Evolutionary conservation across 2,329 filamentous ascomycete genomes (phyloP).

Genomic region (Sclerotinia nivalis): DNA sequence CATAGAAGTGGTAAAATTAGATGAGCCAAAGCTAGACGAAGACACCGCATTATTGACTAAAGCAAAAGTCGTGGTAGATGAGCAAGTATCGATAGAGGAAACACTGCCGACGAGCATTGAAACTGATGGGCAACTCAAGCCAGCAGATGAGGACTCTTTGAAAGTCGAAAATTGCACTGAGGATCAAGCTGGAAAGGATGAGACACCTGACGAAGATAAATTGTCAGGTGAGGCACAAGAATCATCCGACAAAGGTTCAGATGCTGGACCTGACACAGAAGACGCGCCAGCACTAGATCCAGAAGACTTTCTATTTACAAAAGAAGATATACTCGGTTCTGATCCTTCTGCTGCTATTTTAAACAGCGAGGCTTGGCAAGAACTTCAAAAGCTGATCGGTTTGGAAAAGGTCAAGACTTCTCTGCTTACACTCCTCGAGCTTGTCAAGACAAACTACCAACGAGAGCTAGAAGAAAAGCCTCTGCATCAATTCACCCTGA

Average conservation of each 20-base stretch:
- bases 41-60: background rate
- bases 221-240: background rate
- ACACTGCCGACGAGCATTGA: background rate
- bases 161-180: background rate
- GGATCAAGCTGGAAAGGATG: background rate
- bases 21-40: background rate
- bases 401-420: slow-evolving; percentile 55
- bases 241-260: background rate
- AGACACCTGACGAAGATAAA: background rate
- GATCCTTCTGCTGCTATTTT: slow-evolving; percentile 56
- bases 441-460: slow-evolving; percentile 55
- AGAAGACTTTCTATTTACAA: slow-evolving; percentile 49
- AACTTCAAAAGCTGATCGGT: slow-evolving; percentile 59
- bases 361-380: slow-evolving; percentile 55
- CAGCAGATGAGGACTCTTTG: background rate
- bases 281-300: background rate
- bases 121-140: background rate
- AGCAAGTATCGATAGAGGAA: background rate
- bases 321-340: slow-evolving; percentile 69
- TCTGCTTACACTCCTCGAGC: slow-evolving; percentile 56
- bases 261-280: background rate
- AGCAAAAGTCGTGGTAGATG: background rate
- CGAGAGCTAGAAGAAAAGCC: slow-evolving; percentile 65
- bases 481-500: slow-evolving; percentile 60
- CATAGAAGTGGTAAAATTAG: background rate